Base-by-base conservation (phyloP, 306 rosid species). In the Oemleria cerasiformis region DNA sequence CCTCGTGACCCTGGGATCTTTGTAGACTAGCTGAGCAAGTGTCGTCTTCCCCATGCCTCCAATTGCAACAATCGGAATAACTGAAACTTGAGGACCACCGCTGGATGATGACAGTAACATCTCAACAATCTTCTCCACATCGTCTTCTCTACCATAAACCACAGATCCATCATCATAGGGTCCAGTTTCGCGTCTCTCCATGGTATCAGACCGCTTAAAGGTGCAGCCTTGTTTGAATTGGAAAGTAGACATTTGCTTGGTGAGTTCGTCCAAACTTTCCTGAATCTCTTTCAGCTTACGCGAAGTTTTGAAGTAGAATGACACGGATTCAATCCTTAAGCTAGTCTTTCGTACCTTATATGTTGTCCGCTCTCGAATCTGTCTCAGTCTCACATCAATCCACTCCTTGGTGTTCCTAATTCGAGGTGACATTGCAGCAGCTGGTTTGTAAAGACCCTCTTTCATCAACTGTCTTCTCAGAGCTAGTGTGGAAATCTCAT, bases 11-110 rank as follows among this genome's bases (percentile, higher is more conserved):
- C 67, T 74, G 0, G 59, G 59, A 34, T 65, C 59, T 56, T 66
- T 56, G 0, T 74, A 74, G 0, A 54, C 60, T 13, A 74, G 34
- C 48, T 67, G 72, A 56, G 73, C 72, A 8, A 63, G 70, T 2
- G 68, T 62, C 23, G 76, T 73, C 42, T 73, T 73, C 6, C 70
- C 76, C 21, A 73, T n/a, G 7, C 78, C 72, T 10, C 78, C 78
- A 5, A 74, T 1, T 2, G 67, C 67, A 0, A 74, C 78, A 34
- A 74, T 58, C 10, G 67, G 68, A 30, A 74, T 47, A 2, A 74
- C 17, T 16, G 41, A 20, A 3, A 44, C 17, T 13, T 72, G 45
- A 36, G 23, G 25, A 30, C 36, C 36, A 30, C 47, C 11, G 4
- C 47, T 17, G 57, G 57, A 6, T 51, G 57, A 51, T 20, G 51